Conservation (phyloP, 164 flowering plant genomes). For the Dillenia suffruticosa region DNA sequence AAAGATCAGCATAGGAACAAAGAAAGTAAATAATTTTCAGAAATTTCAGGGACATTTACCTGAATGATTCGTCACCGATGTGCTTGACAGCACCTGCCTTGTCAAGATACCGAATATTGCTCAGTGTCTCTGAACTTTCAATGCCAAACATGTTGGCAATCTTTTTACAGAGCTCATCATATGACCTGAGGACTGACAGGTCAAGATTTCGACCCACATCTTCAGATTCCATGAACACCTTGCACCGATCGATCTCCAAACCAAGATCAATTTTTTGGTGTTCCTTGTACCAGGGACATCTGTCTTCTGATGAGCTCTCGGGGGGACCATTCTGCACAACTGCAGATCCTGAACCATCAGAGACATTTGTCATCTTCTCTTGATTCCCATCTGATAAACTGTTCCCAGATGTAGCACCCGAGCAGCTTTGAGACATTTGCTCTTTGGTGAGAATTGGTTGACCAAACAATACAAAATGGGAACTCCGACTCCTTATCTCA, state of each 20-base stretch:
- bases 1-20: too few species aligned
- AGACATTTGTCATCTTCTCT: constrained; percentile 24
- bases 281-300: constrained; percentile 24
- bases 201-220: constrained; percentile 50
- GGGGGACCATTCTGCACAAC: constrained; percentile 11
- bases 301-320: constrained; percentile 15
- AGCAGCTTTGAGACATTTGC: constrained; percentile 35
- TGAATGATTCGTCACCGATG: constrained; percentile 47
- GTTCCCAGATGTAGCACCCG: constrained; percentile 29
- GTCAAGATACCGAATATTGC: constrained; percentile 34
- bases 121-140: constrained; percentile 30
- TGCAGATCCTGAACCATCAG: constrained; percentile 34
- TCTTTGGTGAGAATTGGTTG: constrained; percentile 41
- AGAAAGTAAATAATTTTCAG: not conserved
- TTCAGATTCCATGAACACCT: constrained; percentile 51
- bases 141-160: constrained; percentile 43
- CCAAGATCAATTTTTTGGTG: constrained; percentile 20
- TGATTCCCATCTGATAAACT: constrained; percentile 32
- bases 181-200: constrained; percentile 46
- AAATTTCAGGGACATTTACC: constrained; percentile 16
- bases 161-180: constrained; percentile 39
- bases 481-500: constrained; percentile 23
- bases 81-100: constrained; percentile 31
- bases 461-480: constrained; percentile 44
- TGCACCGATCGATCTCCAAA: constrained; percentile 47